Evolutionary conservation across 108 stramenopile genomes (phyloP), one percentile per base, ranked within the genome.

Genomic region (Pseudonitzschia multistriata): DNA sequence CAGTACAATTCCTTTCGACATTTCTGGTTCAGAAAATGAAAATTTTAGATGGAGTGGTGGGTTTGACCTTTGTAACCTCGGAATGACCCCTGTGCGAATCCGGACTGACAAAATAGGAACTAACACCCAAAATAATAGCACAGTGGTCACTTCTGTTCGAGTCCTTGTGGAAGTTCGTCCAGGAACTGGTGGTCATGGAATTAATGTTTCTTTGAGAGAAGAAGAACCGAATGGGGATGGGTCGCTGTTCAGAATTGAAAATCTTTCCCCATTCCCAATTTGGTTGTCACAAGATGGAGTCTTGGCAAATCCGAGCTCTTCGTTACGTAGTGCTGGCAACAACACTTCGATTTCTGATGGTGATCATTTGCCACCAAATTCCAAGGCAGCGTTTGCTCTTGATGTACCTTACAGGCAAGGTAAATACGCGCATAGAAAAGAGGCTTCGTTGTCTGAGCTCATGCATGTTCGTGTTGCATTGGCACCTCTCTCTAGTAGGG

Each of bases 321-420:
- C 53, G 36, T 15, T 29, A 13, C 57, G 34, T 59, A 27, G 14
- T 33, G 13, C 33, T 5, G 13, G 31, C 17, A 35, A 59, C 33
- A 59, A 19, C 57, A 33, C 31, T 35, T 59, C 57, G n/a, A n/a
- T 59, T n/a, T n/a, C 36, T 25, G 74, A 79, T 42, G 84, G 88
- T 33, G 87, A 86, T 49, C 42, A 77, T 21, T 61, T 87, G 27
- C 49, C 63, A 7, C 82, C 86, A 4, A 35, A 49, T 24, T 57
- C 79, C 24, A 66, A 62, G 17, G 70, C 60, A 28, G 67, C 83
- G 3, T 90, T 84, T 75, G 86, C 81, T 0, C 71, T 90, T 28
- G 89, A 90, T 74, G 82, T 86, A 14, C 89, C 89, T 19, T 87
- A 74, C 71, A 73, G 89, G 13, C 83, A 86, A 73, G 89, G 85